phyloP scores from a whole-genome alignment of 495 filamentous ascomycete genomes.

The Pyrenopolyporus hunteri region DNA sequence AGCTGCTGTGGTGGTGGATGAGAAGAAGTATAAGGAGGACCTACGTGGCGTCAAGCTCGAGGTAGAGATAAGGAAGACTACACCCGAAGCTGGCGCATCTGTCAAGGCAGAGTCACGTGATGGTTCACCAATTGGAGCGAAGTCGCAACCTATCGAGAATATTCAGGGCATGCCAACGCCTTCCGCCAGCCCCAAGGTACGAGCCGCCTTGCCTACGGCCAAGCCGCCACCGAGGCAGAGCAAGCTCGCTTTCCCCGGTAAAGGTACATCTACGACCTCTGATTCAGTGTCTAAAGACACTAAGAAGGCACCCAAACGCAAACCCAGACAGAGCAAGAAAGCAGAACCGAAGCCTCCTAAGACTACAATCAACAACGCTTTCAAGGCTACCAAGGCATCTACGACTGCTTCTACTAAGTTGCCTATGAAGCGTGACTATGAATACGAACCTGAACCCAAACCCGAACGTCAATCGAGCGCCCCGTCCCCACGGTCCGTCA shows the following conservation, averaged over 20 bases:
- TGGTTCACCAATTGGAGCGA: conserved; percentile 39
- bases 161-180: conserved; percentile 68
- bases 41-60: conserved; percentile 47
- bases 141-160: conserved; percentile 41
- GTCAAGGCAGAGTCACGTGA: conserved; percentile 35
- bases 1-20: conserved; percentile 48
- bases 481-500: conserved; percentile 25
- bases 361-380: conserved; percentile 47
- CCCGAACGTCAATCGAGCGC: conserved; percentile 3
- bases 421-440: conserved; percentile 27
- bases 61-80: conserved; percentile 41
- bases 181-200: conserved; percentile 60
- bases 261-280: conserved; percentile 3
- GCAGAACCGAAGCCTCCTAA: conserved; percentile 42
- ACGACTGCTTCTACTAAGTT: conserved; percentile 24
- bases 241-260: conserved; percentile 43
- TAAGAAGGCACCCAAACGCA: conserved; percentile 43
- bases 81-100: conserved; percentile 23
- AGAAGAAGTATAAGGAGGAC: conserved; percentile 46
- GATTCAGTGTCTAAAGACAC: conserved; percentile 12
- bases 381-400: conserved; percentile 50
- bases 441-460: conserved; percentile 14
- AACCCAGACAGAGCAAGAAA: conserved; percentile 50
- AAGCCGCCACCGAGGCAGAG: conserved; percentile 48
- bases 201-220: conserved; percentile 51